phyloP scores from a whole-genome alignment of 2,329 filamentous ascomycete species.

The Calonectria ilicicola region DNA sequence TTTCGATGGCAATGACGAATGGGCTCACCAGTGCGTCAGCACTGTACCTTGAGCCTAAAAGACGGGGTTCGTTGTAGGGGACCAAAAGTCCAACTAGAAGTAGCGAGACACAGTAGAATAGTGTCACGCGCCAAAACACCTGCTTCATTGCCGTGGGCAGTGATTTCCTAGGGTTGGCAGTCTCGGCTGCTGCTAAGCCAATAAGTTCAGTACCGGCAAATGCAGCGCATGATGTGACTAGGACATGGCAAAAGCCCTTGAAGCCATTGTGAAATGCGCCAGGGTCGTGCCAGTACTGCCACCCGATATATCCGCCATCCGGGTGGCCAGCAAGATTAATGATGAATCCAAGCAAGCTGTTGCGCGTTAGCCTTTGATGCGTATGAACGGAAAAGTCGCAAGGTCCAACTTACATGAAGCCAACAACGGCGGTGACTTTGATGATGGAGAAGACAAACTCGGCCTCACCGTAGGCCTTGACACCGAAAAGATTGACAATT shows the following conservation, averaged over 20 bases:
- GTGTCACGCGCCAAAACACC: constrained; percentile 91
- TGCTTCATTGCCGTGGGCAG: constrained; percentile 92
- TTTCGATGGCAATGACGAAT: constrained; percentile 91
- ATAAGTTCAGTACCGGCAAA: constrained; percentile 82
- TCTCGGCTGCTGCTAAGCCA: constrained; percentile 81
- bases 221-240: constrained; percentile 80
- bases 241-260: constrained; percentile 81
- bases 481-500: constrained; percentile 85
- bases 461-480: constrained; percentile 88
- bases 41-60: constrained; percentile 67
- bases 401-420: constrained; percentile 74
- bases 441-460: constrained; percentile 89
- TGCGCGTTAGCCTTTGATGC: constrained; percentile 16
- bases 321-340: constrained; percentile 85
- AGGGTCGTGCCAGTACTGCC: constrained; percentile 79
- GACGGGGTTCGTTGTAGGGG: constrained; percentile 73
- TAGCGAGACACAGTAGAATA: constrained; percentile 90
- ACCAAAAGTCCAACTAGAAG: constrained; percentile 86
- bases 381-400: background rate
- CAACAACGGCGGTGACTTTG: constrained; percentile 87
- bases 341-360: constrained; percentile 83
- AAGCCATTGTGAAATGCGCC: constrained; percentile 86
- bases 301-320: constrained; percentile 81
- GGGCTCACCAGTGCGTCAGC: constrained; percentile 82
- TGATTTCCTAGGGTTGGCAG: constrained; percentile 81